A percentile compares a stretch with the other conserved stretches of the same genome.
These are phyloP conservation scores for Davidsoniella virescens DNA, from an alignment of 2,329 filamentous ascomycete species.

Conservation along the genomic window DNA sequence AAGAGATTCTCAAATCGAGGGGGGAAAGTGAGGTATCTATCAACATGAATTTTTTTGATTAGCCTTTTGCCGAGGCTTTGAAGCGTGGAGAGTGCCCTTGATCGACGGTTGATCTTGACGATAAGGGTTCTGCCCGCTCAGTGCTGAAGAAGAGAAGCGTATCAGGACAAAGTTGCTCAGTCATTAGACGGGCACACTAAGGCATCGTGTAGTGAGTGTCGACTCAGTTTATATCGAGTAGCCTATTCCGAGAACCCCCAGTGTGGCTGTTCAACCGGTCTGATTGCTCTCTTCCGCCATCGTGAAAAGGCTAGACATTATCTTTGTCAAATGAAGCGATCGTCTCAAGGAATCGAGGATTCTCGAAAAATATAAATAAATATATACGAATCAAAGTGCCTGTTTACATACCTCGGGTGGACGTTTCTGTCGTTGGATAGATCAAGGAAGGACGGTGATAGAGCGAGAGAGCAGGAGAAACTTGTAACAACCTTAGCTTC, in stretches of 20 bases:
- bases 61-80: slow-evolving; percentile 41
- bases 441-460: slow-evolving; percentile 8
- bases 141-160: slow-evolving; percentile 47
- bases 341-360: slow-evolving; percentile 14
- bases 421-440: slow-evolving; percentile 9
- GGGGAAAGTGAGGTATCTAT: slow-evolving; percentile 50
- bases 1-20: slow-evolving; percentile 66
- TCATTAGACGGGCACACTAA: slow-evolving; percentile 1
- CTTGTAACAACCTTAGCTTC: not conserved
- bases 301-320: slow-evolving; percentile 24
- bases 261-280: slow-evolving; percentile 18
- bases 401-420: slow-evolving; percentile 12
- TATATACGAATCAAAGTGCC: too few species aligned
- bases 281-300: slow-evolving; percentile 50
- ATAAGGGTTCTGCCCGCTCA: slow-evolving; percentile 56
- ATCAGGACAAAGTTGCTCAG: slow-evolving; percentile 23
- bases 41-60: slow-evolving; percentile 28
- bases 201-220: too few species aligned
- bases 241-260: too few species aligned
- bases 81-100: slow-evolving; percentile 57
- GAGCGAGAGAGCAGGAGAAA: slow-evolving; percentile 10
- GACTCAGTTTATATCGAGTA: too few species aligned
- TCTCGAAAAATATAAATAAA: too few species aligned
- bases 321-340: slow-evolving; percentile 11
- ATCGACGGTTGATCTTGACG: slow-evolving; percentile 20